Percentiles rank a stretch among this genome's conserved stretches.
These are phyloP conservation scores for Saccharomyces hybrid DNA, from an alignment of 1,139 yeast species.

Conservation along the genomic window DNA sequence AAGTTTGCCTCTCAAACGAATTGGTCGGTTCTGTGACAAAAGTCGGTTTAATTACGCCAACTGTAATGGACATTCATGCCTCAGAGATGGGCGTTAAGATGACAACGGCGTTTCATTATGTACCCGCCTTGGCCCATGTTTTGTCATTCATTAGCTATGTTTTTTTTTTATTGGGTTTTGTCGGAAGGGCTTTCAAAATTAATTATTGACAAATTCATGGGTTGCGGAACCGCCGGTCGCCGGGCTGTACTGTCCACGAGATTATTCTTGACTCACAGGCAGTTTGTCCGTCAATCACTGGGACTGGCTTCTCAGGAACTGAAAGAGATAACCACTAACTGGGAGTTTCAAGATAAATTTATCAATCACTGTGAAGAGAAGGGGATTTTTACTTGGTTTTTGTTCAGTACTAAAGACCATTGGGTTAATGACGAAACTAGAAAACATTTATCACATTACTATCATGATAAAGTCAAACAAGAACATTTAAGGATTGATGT, in stretches of 20 bases:
- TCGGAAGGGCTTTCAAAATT: constrained; percentile 16
- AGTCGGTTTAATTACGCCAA: constrained; percentile 55
- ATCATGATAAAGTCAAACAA: constrained; percentile 21
- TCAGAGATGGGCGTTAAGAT: constrained; percentile 46
- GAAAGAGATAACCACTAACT: constrained; percentile 35
- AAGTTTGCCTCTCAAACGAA: constrained; percentile 32
- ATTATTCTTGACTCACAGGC: constrained; percentile 37
- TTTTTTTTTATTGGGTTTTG: constrained; percentile 14
- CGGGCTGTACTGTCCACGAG: constrained; percentile 40
- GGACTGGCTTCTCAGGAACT: constrained; percentile 51
- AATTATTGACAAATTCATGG: constrained; percentile 12
- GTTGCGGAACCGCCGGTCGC: constrained; percentile 11
- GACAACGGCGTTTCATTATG: constrained; percentile 22
- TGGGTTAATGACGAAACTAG: constrained; percentile 53
- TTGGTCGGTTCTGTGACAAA: constrained; percentile 14
- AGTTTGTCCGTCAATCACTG: constrained; percentile 44
- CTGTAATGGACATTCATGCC: constrained; percentile 46
- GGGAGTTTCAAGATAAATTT: constrained; percentile 32
- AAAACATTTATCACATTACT: constrained; percentile 37
- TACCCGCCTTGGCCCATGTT: constrained; percentile 1
- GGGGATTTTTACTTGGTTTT: constrained; percentile 40
- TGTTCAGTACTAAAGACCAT: constrained; percentile 49
- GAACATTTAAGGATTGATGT: constrained; percentile 10
- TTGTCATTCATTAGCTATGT: constrained; percentile 9
- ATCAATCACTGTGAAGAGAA: constrained; percentile 41